A percentile compares a stretch with the other conserved stretches of the same genome.
phyloP scores from a whole-genome alignment of 768 basidiomycete genomes.

The Pulveroboletus sp. region DNA sequence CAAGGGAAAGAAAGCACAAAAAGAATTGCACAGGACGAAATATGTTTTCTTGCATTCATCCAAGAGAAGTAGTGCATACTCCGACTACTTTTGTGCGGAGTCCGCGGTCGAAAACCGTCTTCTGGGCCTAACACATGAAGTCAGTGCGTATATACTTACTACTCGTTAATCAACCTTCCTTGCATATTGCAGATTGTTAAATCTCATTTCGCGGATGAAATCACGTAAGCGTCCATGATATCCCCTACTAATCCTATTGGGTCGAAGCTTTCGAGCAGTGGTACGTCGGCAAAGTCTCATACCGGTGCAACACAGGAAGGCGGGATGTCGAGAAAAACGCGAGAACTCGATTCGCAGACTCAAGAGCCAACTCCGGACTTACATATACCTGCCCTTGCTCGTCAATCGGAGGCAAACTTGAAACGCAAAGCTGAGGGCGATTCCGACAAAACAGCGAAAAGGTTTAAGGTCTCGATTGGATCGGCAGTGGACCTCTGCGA shows the following conservation, averaged over 20 bases:
- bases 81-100: constrained; percentile 66
- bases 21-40: constrained; percentile 50
- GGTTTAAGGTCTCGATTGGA: constrained; percentile 67
- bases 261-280: constrained; percentile 3
- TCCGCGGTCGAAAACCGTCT: constrained; percentile 54
- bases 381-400: constrained; percentile 10
- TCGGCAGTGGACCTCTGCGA: constrained; percentile 71
- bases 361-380: constrained; percentile 37
- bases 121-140: constrained; percentile 56
- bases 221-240: constrained; percentile 6
- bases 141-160: constrained; percentile 26
- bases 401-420: constrained; percentile 21
- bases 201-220: constrained; percentile 9
- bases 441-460: constrained; percentile 39
- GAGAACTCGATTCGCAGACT: constrained; percentile 32
- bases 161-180: not conserved
- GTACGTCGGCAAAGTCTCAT: not conserved
- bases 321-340: not conserved
- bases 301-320: not conserved
- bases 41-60: constrained; percentile 54
- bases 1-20: constrained; percentile 41
- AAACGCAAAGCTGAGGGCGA: constrained; percentile 32
- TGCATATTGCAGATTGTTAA: constrained; percentile 7
- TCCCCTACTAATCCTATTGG: not conserved
- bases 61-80: constrained; percentile 44